These are phyloP conservation scores for Pyricularia pennisetigena DNA, from an alignment of 2,329 filamentous ascomycete species.

Conservation along the genomic window DNA sequence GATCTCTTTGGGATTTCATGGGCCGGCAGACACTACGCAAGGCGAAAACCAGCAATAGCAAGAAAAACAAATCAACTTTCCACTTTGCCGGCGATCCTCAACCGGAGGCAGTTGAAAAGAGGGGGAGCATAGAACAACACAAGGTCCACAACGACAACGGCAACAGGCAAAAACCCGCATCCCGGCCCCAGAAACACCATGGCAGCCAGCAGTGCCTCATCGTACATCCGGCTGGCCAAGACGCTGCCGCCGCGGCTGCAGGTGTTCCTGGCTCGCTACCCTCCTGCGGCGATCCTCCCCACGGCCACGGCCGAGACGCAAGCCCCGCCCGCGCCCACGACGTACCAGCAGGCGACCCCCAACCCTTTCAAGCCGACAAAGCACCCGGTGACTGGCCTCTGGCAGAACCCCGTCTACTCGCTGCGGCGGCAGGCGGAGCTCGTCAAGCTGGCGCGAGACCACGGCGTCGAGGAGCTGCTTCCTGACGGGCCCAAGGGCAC, in stretches of 20 bases:
- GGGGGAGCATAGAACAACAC: neutral
- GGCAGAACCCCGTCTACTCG: constrained; percentile 76
- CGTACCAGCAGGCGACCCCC: constrained; percentile 45
- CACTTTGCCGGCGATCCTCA: neutral
- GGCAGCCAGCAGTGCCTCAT: neutral
- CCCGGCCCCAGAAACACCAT: neutral
- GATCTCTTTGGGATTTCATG: neutral
- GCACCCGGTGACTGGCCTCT: constrained; percentile 69
- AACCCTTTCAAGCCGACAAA: constrained; percentile 80
- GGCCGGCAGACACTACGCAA: neutral
- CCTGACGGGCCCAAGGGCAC: constrained; percentile 70
- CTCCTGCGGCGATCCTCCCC: constrained; percentile 54
- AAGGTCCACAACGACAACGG: neutral
- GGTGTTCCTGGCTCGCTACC: constrained; percentile 84
- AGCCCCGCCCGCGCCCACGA: constrained; percentile 25
- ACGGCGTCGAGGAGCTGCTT: constrained; percentile 73
- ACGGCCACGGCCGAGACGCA: constrained; percentile 26
- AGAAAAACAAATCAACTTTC: neutral
- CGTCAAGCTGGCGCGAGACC: constrained; percentile 70
- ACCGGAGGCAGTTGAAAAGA: neutral
- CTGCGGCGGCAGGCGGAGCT: constrained; percentile 83
- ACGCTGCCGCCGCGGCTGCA: constrained; percentile 68
- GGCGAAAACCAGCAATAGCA: neutral
- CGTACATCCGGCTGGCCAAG: constrained; percentile 51
- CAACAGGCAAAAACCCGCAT: neutral